Evolutionary conservation across 768 basidiomycete genomes (phyloP), one percentile per base, ranked within the genome.

Genomic region (Obba rivulosa): DNA sequence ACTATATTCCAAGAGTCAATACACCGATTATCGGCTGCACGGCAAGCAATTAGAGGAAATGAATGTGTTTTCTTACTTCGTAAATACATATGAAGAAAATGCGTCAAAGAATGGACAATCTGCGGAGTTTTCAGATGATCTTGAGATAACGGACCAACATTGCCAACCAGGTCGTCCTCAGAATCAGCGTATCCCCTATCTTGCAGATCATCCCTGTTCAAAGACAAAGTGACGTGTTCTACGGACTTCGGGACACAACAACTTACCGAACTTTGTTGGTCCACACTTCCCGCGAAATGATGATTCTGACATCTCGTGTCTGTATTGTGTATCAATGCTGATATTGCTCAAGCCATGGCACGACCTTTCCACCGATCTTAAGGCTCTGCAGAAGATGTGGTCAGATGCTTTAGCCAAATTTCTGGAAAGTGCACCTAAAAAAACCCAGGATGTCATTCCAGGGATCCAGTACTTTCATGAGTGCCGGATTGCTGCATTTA

Each of bases 291-390:
- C 72, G 2, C 24, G 53, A 0, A 8, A 45, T 0, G 56, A 72
- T 46, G 60, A 69, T 21, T 14, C 41, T 1, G 58, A 60, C 0
- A 31, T 25, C 2, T 34, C 53, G 1, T 23, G 50, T 0, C 63
- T 69, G 10, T 76, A 71, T 39, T 67, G 57, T 34, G 71, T 71
- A 5, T 57, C 31, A 0, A 69, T 72, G 49, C 52, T 74, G 0
- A 42, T 65, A 35, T 55, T 73, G 3, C 49, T 74, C 4, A 63
- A 61, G 34, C 73, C 70, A 2, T 74, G 70, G 73, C 18, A 53
- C 8, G 4, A 40, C 0, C 3, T 68, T 0, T 3, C 34, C 0
- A 38, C 25, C 17, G 67, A 71, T 45, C 56, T 73, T 1, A 67
- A 62, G 41, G 3, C 4, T 0, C 13, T 11, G 0, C 5, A 18